Conservation (phyloP, 2,329 filamentous ascomycete species). For the Neodidymelliopsis sp. region DNA sequence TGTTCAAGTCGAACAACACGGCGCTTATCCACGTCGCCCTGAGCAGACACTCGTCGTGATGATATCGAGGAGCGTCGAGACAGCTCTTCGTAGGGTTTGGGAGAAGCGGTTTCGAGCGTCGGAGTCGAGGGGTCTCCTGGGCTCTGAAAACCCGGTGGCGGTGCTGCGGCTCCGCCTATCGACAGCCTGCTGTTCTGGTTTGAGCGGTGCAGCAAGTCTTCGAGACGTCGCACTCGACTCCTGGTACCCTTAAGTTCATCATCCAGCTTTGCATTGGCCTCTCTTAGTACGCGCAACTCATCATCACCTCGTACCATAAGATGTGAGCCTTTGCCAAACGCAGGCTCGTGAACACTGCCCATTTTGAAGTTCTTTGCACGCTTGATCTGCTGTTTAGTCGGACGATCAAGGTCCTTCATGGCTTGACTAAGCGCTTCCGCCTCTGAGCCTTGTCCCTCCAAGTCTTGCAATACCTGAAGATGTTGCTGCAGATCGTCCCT, state of each 20-base stretch:
- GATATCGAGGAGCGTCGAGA: constrained; percentile 68
- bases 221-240: constrained; percentile 87
- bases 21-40: constrained; percentile 67
- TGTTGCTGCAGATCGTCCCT: constrained; percentile 81
- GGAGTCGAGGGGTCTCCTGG: constrained; percentile 48
- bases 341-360: constrained; percentile 91
- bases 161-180: constrained; percentile 59
- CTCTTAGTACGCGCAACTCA: constrained; percentile 66
- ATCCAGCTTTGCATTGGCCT: constrained; percentile 64
- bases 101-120: constrained; percentile 45
- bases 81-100: constrained; percentile 51
- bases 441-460: constrained; percentile 70
- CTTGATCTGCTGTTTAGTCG: constrained; percentile 85
- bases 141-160: constrained; percentile 44
- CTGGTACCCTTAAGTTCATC: constrained; percentile 83
- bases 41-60: constrained; percentile 67
- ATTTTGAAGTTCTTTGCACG: constrained; percentile 94
- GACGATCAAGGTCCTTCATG: constrained; percentile 78
- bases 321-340: constrained; percentile 79
- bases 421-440: constrained; percentile 77
- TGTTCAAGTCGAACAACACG: constrained; percentile 75
- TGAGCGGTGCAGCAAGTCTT: constrained; percentile 90
- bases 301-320: constrained; percentile 87
- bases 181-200: constrained; percentile 63
- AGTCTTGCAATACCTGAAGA: constrained; percentile 68